Evolutionary conservation across 768 basidiomycete species (phyloP).

Genomic region (Phlebiopsis gigantea): DNA sequence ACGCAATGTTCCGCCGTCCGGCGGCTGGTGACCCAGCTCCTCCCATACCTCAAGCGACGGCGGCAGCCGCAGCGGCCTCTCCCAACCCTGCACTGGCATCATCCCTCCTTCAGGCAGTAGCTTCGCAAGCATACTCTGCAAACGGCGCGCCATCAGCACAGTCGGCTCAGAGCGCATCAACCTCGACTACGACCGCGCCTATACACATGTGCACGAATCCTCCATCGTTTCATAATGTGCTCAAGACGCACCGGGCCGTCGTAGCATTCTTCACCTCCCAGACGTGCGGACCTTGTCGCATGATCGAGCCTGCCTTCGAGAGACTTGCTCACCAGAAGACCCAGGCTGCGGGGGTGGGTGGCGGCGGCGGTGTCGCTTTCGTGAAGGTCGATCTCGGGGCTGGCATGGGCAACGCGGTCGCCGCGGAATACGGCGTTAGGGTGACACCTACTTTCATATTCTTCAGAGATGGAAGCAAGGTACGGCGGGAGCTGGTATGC

Average conservation of each 20-base stretch:
- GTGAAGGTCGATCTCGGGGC: conserved; percentile 79
- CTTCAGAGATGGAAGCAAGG: conserved; percentile 74
- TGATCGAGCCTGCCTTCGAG: conserved; percentile 84
- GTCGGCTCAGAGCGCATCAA: conserved; percentile 26
- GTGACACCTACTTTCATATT: conserved; percentile 90
- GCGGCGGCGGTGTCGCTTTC: conserved; percentile 57
- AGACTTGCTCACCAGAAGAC: conserved; percentile 62
- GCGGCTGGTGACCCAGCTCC: conserved; percentile 33
- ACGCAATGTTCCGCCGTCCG: conserved; percentile 76
- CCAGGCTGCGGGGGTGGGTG: conserved; percentile 16
- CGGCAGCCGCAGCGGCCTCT: conserved; percentile 27
- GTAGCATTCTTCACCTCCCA: conserved; percentile 80
- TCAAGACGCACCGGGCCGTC: conserved; percentile 63
- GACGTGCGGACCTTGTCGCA: conserved; percentile 72
- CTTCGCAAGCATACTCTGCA: conserved; percentile 39
- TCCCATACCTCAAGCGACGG: conserved; percentile 24
- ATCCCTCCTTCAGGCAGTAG: conserved; percentile 52
- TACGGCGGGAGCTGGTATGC: conserved; percentile 21
- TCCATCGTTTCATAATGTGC: conserved; percentile 61
- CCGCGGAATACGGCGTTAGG: conserved; percentile 55
- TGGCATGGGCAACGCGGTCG: conserved; percentile 57
- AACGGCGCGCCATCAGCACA: conserved; percentile 17
- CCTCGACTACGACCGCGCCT: conserved; percentile 51
- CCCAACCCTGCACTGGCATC: conserved; percentile 47
- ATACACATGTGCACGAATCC: conserved; percentile 72